Base-by-base conservation (phyloP, 768 basidiomycete species). In the Lanmaoa pseudosensibilis region DNA sequence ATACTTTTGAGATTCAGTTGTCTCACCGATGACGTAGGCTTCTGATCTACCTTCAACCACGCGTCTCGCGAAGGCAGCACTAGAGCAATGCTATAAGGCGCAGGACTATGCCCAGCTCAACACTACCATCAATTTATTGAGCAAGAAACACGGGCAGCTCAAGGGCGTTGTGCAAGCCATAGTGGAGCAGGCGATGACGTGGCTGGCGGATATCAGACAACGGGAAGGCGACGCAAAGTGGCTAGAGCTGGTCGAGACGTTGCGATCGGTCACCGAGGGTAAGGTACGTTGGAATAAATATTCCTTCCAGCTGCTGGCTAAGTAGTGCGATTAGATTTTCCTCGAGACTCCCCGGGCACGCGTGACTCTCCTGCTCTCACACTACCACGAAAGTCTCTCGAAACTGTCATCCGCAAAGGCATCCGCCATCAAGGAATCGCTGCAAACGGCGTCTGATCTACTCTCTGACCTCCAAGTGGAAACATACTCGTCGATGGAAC, bases 401-500 rank as follows among this genome's bases (percentile, higher is more conserved):
- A 74, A 77, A 51, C 61, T 78, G 1, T 66, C 80, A 43, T 75
- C 80, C 23, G 69, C 80, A 11, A 69, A 72, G 21, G 63, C 77
- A 27, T 48, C 73, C 0, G 52, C 68, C 9, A 59, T 69, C 19
- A 90, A 88, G 62, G 88, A 91, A 63, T 83, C 87, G 40, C 75
- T 93, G 38, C 85, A 90, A 65, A 88, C 86, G 0, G 94, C 97
- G 7, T 94, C 92, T 0, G 97, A 98, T 60, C 77, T 98, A 30
- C 80, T 98, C 58, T 88, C 88, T 23, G 97, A 99, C 56, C 84
- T 99, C 3, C 95, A 98, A 76, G 95, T 99, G 38, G 97, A 99
- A 75, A 98, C 97, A 2, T 99, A 98, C 71, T 98, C 95, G 15
- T 94, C 92, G 7, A 98, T 99, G 97, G 93, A 98, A 61, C 86